Percentiles rank a stretch among this genome's conserved stretches.
Evolutionary conservation across 257 asterid species (phyloP).

Genomic region (Jacaranda mimosifolia): DNA sequence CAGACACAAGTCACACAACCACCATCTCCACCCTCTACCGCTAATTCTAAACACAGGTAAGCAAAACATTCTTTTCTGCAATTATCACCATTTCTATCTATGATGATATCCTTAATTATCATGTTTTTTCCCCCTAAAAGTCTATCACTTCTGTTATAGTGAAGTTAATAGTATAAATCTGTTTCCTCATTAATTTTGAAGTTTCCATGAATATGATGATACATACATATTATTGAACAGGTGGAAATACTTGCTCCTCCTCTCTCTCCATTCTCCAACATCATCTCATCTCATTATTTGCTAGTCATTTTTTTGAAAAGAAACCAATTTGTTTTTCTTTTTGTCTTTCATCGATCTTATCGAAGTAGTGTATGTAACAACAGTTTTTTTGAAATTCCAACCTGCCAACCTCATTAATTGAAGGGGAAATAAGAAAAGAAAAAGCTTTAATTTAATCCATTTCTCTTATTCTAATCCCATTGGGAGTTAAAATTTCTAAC

Average conservation of each 20-base stretch:
- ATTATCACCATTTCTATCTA: neutral
- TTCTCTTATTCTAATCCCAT: neutral
- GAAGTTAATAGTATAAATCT: no score
- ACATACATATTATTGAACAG: neutral
- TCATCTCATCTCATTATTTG: neutral
- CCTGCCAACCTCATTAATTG: neutral
- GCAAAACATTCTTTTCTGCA: neutral
- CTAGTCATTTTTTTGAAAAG: neutral
- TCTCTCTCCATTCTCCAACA: no score
- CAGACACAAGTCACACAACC: neutral
- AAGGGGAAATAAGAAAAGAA: neutral
- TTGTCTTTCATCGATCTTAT: conserved; percentile 38
- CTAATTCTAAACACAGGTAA: neutral
- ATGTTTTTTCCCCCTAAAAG: no score
- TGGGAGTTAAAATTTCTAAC: neutral
- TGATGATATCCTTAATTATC: no score
- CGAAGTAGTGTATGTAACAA: conserved; percentile 5
- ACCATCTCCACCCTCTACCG: neutral
- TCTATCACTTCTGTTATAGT: no score
- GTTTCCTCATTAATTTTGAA: no score
- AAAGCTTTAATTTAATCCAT: neutral
- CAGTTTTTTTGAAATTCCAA: neutral
- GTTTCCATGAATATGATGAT: neutral
- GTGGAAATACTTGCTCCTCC: no score
- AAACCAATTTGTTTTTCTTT: neutral